Percentiles rank a stretch among this genome's conserved stretches.
These are phyloP conservation scores for Hypomontagnella monticulosa DNA, from an alignment of 495 filamentous ascomycete genomes.

Conservation along the genomic window DNA sequence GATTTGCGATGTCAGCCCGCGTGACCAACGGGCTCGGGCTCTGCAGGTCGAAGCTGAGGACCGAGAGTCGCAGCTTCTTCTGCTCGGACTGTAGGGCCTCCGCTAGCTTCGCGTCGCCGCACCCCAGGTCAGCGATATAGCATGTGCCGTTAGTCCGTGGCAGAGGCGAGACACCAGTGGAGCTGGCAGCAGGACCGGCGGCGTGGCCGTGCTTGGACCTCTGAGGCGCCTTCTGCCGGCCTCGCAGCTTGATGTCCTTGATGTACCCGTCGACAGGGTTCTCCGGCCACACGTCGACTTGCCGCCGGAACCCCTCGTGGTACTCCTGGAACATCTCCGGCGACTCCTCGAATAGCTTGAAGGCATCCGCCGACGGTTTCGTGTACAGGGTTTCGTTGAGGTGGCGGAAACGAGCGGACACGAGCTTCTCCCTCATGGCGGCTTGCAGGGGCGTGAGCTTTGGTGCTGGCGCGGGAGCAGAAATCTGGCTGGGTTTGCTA, in stretches of 20 bases:
- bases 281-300: constrained; percentile 94
- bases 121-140: constrained; percentile 79
- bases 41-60: constrained; percentile 64
- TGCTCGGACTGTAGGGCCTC: constrained; percentile 71
- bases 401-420: constrained; percentile 94
- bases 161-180: constrained; percentile 43
- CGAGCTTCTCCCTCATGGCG: constrained; percentile 90
- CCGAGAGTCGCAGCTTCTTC: constrained; percentile 51
- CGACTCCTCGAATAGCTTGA: constrained; percentile 77
- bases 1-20: constrained; percentile 83
- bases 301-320: constrained; percentile 91
- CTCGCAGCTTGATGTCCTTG: constrained; percentile 68
- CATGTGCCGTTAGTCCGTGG: constrained; percentile 66
- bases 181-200: constrained; percentile 36
- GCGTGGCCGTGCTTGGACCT: constrained; percentile 36
- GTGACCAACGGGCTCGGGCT: constrained; percentile 76
- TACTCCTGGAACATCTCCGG: constrained; percentile 95
- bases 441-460: constrained; percentile 91
- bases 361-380: constrained; percentile 79
- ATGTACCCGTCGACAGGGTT: constrained; percentile 93
- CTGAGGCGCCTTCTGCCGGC: constrained; percentile 45
- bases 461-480: constrained; percentile 43
- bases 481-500: constrained; percentile 4
- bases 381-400: constrained; percentile 97
- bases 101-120: constrained; percentile 71